A percentile compares a stretch with the other conserved stretches of the same genome.
These are phyloP conservation scores for Phytopythium helicoides DNA, from an alignment of 352 stramenopile genomes.

Conservation along the genomic window DNA sequence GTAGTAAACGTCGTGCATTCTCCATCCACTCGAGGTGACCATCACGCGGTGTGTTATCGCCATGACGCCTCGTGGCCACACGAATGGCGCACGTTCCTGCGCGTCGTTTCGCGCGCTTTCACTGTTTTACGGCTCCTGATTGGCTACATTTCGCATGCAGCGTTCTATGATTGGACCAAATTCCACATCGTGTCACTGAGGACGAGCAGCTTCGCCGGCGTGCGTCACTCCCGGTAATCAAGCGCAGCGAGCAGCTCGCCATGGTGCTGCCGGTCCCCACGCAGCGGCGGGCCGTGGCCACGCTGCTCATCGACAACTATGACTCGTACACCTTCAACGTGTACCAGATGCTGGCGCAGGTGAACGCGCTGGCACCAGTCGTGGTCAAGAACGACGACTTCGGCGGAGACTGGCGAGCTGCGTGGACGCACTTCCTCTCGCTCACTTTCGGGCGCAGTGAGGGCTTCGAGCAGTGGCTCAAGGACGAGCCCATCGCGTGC, in stretches of 20 bases:
- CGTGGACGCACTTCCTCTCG: conserved; percentile 53
- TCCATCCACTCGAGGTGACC: too few species aligned
- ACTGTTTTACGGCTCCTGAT: conserved; percentile 6
- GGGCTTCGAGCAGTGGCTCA: not conserved
- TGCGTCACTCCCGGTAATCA: conserved; percentile 4
- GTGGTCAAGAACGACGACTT: conserved; percentile 94
- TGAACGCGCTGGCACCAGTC: conserved; percentile 84
- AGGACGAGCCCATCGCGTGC: conserved; percentile 31
- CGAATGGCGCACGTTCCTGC: conserved; percentile 20
- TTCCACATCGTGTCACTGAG: too few species aligned
- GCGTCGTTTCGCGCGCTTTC: conserved; percentile 10
- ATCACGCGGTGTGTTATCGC: too few species aligned
- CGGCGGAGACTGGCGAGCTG: conserved; percentile 51
- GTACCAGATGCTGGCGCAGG: conserved; percentile 92
- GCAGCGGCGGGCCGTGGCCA: conserved; percentile 32
- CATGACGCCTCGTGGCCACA: too few species aligned
- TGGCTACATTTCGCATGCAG: too few species aligned
- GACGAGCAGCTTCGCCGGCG: too few species aligned
- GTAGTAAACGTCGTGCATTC: not conserved
- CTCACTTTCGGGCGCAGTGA: conserved; percentile 19
- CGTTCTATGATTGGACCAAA: too few species aligned
- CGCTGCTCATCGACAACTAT: conserved; percentile 97
- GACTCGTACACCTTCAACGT: conserved; percentile 99
- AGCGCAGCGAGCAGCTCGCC: conserved; percentile 1
- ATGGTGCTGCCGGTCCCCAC: conserved; percentile 26